Evolutionary conservation across 1,284 basidiomycete genomes (phyloP).

Genomic region (Ceratobasidium sp.): DNA sequence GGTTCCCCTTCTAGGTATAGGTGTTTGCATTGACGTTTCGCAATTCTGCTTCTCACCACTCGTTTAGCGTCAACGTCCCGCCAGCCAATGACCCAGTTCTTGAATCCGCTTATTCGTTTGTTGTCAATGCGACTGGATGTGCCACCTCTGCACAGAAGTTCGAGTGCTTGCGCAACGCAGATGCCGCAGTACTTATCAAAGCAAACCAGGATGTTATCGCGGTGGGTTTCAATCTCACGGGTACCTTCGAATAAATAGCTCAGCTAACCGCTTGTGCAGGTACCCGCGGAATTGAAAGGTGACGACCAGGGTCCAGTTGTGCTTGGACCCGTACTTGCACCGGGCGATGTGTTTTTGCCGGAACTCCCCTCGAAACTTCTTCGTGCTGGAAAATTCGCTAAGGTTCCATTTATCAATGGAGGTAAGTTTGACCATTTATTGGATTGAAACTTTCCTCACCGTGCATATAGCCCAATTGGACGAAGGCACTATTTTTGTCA

Average conservation of each 20-base stretch:
- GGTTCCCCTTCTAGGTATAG: slow-evolving; percentile 29
- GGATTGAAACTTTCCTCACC: neutral
- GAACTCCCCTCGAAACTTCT: slow-evolving; percentile 47
- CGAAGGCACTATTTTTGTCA: slow-evolving; percentile 41
- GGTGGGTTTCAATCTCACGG: neutral
- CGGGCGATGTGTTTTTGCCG: slow-evolving; percentile 49
- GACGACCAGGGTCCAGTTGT: slow-evolving; percentile 6
- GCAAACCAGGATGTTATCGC: slow-evolving; percentile 21
- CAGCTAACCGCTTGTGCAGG: neutral
- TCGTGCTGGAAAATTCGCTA: slow-evolving; percentile 45
- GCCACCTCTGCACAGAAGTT: slow-evolving; percentile 1
- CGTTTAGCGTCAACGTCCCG: neutral
- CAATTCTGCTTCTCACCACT: neutral
- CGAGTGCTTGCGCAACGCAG: slow-evolving; percentile 30
- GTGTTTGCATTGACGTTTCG: neutral
- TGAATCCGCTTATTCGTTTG: slow-evolving; percentile 15
- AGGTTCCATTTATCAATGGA: slow-evolving; percentile 51
- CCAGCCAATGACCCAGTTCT: neutral
- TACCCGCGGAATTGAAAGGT: neutral
- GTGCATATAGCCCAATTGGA: slow-evolving; percentile 32
- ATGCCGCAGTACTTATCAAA: slow-evolving; percentile 5
- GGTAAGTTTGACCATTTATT: slow-evolving; percentile 24
- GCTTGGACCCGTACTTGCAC: slow-evolving; percentile 43
- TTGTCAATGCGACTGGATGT: slow-evolving; percentile 33
- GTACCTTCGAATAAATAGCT: neutral